Base-by-base conservation (phyloP, 169 alveolate genomes). In the Plasmodium fragile region DNA sequence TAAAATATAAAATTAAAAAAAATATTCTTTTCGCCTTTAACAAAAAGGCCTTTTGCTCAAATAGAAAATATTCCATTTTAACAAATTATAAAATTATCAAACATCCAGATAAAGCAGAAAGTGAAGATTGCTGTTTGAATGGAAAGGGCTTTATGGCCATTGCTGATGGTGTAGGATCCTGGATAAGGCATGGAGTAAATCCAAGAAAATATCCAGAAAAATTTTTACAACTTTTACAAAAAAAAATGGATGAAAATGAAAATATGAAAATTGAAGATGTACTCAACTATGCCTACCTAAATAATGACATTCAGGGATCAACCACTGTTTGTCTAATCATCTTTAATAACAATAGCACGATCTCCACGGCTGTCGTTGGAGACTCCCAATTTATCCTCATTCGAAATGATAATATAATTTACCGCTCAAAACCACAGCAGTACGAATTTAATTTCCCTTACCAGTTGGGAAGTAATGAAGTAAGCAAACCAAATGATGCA, bases 41-140 rank as follows among this genome's bases (percentile, higher is more conserved):
- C 52, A 82, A 82, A 18, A 65, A 82, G 45, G 49, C 69, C 43
- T 69, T 49, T n/a, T 82, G 49, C 49, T 41, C 82, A 69, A 16
- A 22, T 11, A 13, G 4, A 10, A 82, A 82, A 82, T 82, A 32
- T 39, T 39, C 83, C 39, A 73, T 73, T 84, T 73, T 53, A 8
- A 84, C 80, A 5, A 84, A 84, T 84, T 84, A 45, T 52, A 84
- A 73, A 72, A 73, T 84, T 43, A 84, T 73, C n/a, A 84, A 84
- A 73, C 83, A 73, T n/a, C 93, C 93, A 45, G 79, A 49, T 69
- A 73, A 73, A 52, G 59, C 4, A 36, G 83, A 84, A 84, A 84
- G 81, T 84, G 83, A 84, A 32, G 93, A 75, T 32, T 73, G 83
- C 78, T 84, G 93, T 73, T 73, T 84, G 25, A 84, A 84, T 73